A percentile compares a stretch with the other conserved stretches of the same genome.
Conservation (phyloP, 1,284 basidiomycete genomes). For the Cystobasidium pallidum region DNA sequence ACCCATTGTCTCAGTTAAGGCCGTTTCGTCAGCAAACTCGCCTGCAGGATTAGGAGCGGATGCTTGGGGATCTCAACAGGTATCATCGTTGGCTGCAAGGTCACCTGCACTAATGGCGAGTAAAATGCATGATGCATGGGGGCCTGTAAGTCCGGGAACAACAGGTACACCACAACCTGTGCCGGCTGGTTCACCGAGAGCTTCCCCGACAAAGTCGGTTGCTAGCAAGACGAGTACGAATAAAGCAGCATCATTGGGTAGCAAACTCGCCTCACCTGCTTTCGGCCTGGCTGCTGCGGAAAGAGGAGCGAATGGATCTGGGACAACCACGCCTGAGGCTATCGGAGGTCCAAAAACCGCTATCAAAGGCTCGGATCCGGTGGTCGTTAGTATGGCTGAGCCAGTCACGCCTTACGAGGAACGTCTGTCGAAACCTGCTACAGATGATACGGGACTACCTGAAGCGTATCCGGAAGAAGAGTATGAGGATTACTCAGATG, state of each 20-base stretch:
- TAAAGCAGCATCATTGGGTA: constrained; percentile 1
- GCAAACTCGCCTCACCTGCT: constrained; percentile 29
- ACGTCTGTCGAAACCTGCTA: not conserved
- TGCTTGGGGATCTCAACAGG: constrained; percentile 8
- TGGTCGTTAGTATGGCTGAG: constrained; percentile 37
- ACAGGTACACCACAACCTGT: not conserved
- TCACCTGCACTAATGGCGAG: not conserved
- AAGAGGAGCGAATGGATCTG: not conserved
- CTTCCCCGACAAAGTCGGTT: constrained; percentile 12
- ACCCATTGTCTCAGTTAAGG: constrained; percentile 8
- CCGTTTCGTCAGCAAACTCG: not conserved
- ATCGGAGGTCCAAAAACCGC: constrained; percentile 1
- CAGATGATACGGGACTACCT: not conserved
- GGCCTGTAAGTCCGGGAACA: not conserved
- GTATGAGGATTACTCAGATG: constrained; percentile 17
- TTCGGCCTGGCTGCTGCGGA: constrained; percentile 17
- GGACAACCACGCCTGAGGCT: not conserved
- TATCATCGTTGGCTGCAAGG: not conserved
- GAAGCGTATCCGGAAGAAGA: constrained; percentile 8
- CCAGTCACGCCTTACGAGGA: constrained; percentile 5
- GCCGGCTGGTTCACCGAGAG: constrained; percentile 1
- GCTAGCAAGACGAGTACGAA: constrained; percentile 6
- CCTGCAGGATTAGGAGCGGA: constrained; percentile 3
- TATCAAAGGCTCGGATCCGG: constrained; percentile 35
- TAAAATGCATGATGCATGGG: constrained; percentile 4